Conservation (phyloP, 108 stramenopile species). For the Cyclotella distinguenda region DNA sequence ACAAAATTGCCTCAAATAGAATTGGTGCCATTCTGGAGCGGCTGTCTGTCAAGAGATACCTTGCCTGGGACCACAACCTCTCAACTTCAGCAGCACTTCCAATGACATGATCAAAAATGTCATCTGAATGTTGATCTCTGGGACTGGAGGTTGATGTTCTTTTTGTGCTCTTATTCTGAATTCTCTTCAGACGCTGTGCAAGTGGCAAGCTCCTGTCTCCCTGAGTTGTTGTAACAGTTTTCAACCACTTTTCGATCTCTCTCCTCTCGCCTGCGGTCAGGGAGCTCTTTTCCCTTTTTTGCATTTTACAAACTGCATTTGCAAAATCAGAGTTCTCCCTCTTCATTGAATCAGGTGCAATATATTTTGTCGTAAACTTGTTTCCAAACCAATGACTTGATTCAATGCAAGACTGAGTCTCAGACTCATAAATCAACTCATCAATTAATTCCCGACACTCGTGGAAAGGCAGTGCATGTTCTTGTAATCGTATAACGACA, state of each 20-base stretch:
- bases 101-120: background rate
- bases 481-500: background rate
- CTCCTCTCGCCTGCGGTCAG: background rate
- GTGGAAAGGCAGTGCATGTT: background rate
- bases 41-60: too few species aligned
- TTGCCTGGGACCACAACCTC: too few species aligned
- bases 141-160: background rate
- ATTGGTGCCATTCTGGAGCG: too few species aligned
- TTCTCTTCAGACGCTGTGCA: constrained; percentile 1
- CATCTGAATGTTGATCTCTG: background rate
- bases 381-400: background rate
- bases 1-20: too few species aligned
- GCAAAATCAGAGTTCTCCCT: background rate
- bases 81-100: too few species aligned
- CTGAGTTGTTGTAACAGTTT: background rate
- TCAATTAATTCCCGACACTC: background rate
- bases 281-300: background rate
- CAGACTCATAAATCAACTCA: background rate
- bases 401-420: background rate
- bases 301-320: constrained; percentile 10
- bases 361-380: background rate
- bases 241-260: constrained; percentile 2
- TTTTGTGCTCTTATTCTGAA: background rate
- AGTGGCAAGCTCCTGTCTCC: background rate
- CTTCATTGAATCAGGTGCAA: constrained; percentile 1